phyloP scores from a whole-genome alignment of 139 green algal species.

The Coelastrella sp. region DNA sequence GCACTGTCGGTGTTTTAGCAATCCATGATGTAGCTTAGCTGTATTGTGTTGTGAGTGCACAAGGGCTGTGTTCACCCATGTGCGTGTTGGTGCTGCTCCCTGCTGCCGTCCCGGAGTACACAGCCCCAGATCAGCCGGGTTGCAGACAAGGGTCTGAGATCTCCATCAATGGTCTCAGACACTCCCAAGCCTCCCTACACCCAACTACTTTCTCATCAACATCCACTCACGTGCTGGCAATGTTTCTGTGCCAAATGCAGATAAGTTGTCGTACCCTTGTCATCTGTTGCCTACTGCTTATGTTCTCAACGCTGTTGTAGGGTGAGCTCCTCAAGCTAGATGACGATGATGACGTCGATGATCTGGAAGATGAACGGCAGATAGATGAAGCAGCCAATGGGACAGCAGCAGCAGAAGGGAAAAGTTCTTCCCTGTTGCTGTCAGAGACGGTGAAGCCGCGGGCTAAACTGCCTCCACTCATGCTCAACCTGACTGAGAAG shows the following conservation, averaged over 20 bases:
- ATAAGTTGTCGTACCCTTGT: too few species aligned
- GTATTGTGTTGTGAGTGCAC: too few species aligned
- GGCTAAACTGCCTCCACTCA: conserved; percentile 87
- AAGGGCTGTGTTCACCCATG: not conserved
- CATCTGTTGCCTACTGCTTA: too few species aligned
- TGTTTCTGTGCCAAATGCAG: too few species aligned
- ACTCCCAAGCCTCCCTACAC: not conserved
- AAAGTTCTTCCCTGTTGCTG: conserved; percentile 64
- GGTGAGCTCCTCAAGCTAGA: conserved; percentile 62
- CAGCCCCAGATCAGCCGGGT: conserved; percentile 15
- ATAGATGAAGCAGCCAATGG: conserved; percentile 1
- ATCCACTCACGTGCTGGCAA: too few species aligned
- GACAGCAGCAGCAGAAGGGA: conserved; percentile 16
- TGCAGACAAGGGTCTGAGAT: not conserved
- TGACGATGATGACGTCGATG: conserved; percentile 58
- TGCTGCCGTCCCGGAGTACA: not conserved
- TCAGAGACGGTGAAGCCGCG: conserved; percentile 85
- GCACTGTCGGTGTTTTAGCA: not conserved
- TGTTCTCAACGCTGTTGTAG: not conserved
- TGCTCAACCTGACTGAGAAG: conserved; percentile 84
- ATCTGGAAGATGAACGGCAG: conserved; percentile 37
- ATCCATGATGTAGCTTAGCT: too few species aligned
- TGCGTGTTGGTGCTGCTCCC: not conserved
- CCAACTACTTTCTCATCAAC: not conserved
- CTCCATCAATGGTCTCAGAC: not conserved